These are phyloP conservation scores for Aspergillus wentii DNA, from an alignment of 495 filamentous ascomycete genomes.

Conservation along the genomic window DNA sequence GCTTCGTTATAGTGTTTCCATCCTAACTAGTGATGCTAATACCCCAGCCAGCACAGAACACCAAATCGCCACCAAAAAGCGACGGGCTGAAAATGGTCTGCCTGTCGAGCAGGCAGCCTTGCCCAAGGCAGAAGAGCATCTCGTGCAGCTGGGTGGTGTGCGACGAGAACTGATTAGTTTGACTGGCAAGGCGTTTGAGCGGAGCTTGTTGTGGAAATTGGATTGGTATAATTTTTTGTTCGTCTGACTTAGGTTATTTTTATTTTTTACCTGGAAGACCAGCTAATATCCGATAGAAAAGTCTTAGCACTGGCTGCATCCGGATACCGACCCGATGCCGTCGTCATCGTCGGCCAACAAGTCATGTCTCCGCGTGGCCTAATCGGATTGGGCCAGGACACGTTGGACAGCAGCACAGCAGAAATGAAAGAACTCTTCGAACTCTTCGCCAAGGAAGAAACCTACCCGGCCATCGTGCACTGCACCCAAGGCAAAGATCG, in stretches of 20 bases:
- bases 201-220: slow-evolving; percentile 62
- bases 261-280: not conserved
- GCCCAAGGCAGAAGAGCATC: slow-evolving; percentile 31
- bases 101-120: slow-evolving; percentile 2
- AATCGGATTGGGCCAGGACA: slow-evolving; percentile 58
- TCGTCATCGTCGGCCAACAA: slow-evolving; percentile 58
- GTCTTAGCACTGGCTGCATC: slow-evolving; percentile 53
- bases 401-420: slow-evolving; percentile 53
- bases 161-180: slow-evolving; percentile 60
- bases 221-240: slow-evolving; percentile 62
- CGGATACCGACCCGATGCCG: slow-evolving; percentile 63
- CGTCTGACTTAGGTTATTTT: slow-evolving; percentile 8
- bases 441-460: slow-evolving; percentile 32
- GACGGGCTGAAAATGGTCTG: slow-evolving; percentile 32
- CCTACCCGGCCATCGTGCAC: slow-evolving; percentile 65
- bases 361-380: slow-evolving; percentile 68
- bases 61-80: slow-evolving; percentile 61
- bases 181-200: slow-evolving; percentile 67
- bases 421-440: slow-evolving; percentile 60
- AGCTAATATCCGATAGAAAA: slow-evolving; percentile 37
- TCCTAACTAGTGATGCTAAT: slow-evolving; percentile 4
- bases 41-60: slow-evolving; percentile 64
- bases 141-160: slow-evolving; percentile 55
- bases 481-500: slow-evolving; percentile 89
- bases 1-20: not conserved